Percentiles rank a stretch among this genome's conserved stretches.
Conservation (phyloP, 768 basidiomycete species). For the Fistulinella prunicolor region DNA sequence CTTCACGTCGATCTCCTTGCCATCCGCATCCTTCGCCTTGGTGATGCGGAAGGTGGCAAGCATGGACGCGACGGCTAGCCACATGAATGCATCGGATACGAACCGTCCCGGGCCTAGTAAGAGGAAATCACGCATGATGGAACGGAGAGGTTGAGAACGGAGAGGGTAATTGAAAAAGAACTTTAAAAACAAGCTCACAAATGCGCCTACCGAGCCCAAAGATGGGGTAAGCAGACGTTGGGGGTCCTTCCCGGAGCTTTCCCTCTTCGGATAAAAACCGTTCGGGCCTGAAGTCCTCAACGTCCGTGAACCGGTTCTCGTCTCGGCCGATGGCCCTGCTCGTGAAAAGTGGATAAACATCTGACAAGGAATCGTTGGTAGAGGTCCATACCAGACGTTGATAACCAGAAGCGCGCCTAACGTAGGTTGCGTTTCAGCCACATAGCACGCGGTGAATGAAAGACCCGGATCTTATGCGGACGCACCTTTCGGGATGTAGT, state of each 20-base stretch:
- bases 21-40: slow-evolving; percentile 21
- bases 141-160: too few species aligned
- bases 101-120: slow-evolving; percentile 20
- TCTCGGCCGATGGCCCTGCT: slow-evolving; percentile 26
- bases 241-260: slow-evolving; percentile 4
- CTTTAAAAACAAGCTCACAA: too few species aligned
- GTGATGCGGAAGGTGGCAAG: slow-evolving; percentile 21
- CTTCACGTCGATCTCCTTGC: slow-evolving; percentile 22
- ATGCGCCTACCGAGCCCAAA: slow-evolving; percentile 27
- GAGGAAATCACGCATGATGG: not conserved
- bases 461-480: not conserved
- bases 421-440: slow-evolving; percentile 3
- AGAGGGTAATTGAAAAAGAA: too few species aligned
- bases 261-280: slow-evolving; percentile 19
- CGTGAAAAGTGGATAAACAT: not conserved
- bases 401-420: slow-evolving; percentile 31
- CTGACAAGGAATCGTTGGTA: not conserved
- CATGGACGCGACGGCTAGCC: slow-evolving; percentile 21
- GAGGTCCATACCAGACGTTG: slow-evolving; percentile 32
- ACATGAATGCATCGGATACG: slow-evolving; percentile 20
- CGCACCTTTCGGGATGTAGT: slow-evolving; percentile 42
- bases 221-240: slow-evolving; percentile 18
- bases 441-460: not conserved
- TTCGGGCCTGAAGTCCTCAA: slow-evolving; percentile 27
- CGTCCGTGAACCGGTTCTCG: slow-evolving; percentile 14